phyloP scores from a whole-genome alignment of 106 monocot genomes.

The Platanthera zijinensis region DNA sequence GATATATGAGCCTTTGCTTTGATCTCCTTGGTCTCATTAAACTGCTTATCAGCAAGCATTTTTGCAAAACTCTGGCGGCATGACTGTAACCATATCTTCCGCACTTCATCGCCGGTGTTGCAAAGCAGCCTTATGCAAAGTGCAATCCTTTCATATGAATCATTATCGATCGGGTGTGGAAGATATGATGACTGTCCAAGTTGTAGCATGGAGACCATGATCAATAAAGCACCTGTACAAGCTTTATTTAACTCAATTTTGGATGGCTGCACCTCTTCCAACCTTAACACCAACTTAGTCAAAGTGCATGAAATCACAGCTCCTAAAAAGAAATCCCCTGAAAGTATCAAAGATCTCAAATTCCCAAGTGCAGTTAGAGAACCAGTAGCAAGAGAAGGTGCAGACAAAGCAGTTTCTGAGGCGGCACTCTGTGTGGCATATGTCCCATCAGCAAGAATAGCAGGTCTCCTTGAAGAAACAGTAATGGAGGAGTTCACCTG shows the following conservation, averaged over 20 bases:
- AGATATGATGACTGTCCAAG: conserved; percentile 68
- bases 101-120: conserved; percentile 77
- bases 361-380: conserved; percentile 46
- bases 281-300: conserved; percentile 71
- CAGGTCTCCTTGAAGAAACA: conserved; percentile 67
- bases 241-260: conserved; percentile 59
- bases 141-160: conserved; percentile 78
- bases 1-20: conserved; percentile 65
- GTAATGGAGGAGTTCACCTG: conserved; percentile 38
- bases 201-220: conserved; percentile 81
- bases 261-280: conserved; percentile 84
- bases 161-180: conserved; percentile 69
- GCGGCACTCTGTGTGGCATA: conserved; percentile 94
- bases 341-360: conserved; percentile 65
- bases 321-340: conserved; percentile 80
- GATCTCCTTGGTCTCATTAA: conserved; percentile 73
- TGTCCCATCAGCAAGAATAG: conserved; percentile 85
- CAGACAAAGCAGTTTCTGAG: conserved; percentile 49
- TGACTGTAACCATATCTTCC: conserved; percentile 79
- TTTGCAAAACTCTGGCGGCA: conserved; percentile 83
- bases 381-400: conserved; percentile 47
- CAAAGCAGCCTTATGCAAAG: conserved; percentile 83
- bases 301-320: conserved; percentile 70
- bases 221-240: conserved; percentile 40
- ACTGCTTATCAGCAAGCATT: conserved; percentile 88